Conservation (phyloP, 805 yeast species). For the Yamadazyma phyllophila region DNA sequence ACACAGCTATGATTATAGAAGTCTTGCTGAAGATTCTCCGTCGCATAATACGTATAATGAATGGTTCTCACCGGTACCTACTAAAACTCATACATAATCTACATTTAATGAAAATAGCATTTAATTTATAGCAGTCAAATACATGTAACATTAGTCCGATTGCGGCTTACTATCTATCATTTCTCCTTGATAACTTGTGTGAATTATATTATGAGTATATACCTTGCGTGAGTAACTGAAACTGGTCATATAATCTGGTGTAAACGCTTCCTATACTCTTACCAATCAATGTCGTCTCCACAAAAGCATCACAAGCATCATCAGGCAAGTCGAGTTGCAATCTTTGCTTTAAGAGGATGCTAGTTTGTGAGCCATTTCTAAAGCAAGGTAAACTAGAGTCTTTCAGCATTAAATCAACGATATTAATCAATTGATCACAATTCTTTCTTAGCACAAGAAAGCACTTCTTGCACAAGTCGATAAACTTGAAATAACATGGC, state of each 20-base stretch:
- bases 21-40: no score
- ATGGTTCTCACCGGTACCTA: no score
- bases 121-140: no score
- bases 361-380: constrained; percentile 80
- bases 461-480: constrained; percentile 63
- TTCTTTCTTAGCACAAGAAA: constrained; percentile 72
- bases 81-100: no score
- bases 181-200: no score
- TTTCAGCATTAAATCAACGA: constrained; percentile 92
- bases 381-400: constrained; percentile 92
- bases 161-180: no score
- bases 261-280: constrained; percentile 85
- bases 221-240: constrained; percentile 92
- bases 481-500: no score
- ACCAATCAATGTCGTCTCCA: constrained; percentile 70
- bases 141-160: no score
- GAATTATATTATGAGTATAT: no score
- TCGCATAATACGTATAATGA: no score
- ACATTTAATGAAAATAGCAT: no score
- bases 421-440: constrained; percentile 68
- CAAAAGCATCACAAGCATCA: constrained; percentile 70
- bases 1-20: no score
- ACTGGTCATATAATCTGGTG: constrained; percentile 92
- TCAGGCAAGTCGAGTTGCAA: constrained; percentile 76
- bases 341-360: constrained; percentile 74